Evolutionary conservation across 2,329 filamentous ascomycete species (phyloP).

Genomic region (Furcasterigmium sp.): DNA sequence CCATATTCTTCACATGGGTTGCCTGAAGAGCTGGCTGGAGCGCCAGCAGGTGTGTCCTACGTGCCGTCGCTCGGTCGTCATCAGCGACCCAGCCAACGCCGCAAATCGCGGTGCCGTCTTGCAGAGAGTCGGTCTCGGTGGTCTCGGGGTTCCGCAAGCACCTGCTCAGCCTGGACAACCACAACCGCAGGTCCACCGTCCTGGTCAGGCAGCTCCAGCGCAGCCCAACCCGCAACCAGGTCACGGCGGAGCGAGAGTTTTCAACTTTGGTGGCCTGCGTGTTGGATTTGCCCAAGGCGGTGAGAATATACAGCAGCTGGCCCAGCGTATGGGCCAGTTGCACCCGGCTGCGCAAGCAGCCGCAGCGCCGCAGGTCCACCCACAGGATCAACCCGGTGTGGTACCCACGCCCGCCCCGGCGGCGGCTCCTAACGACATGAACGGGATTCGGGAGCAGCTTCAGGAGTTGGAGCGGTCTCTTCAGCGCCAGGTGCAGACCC

Average conservation of each 20-base stretch:
- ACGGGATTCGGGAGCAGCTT: constrained; percentile 54
- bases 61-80: constrained; percentile 78
- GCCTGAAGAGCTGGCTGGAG: constrained; percentile 94
- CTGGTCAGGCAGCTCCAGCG: constrained; percentile 12
- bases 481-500: constrained; percentile 57
- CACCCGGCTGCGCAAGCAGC: constrained; percentile 6
- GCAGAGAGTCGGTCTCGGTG: constrained; percentile 22
- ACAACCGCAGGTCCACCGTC: constrained; percentile 21
- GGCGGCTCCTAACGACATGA: constrained; percentile 22
- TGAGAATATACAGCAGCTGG: constrained; percentile 62
- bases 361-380: constrained; percentile 13
- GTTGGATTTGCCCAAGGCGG: constrained; percentile 72
- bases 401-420: constrained; percentile 12
- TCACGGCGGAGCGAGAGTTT: constrained; percentile 49
- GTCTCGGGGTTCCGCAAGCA: constrained; percentile 7
- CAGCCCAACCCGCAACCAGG: constrained; percentile 18
- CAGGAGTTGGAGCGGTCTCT: constrained; percentile 64
- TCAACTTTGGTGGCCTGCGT: constrained; percentile 69
- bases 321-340: constrained; percentile 59
- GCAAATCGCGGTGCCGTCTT: constrained; percentile 29
- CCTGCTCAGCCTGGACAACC: constrained; percentile 23
- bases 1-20: constrained; percentile 90
- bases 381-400: no score
- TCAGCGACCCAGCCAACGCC: constrained; percentile 36
- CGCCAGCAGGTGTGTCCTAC: constrained; percentile 96